Base-by-base conservation (phyloP, 1,139 yeast genomes). In the Kodamaea sp. region DNA sequence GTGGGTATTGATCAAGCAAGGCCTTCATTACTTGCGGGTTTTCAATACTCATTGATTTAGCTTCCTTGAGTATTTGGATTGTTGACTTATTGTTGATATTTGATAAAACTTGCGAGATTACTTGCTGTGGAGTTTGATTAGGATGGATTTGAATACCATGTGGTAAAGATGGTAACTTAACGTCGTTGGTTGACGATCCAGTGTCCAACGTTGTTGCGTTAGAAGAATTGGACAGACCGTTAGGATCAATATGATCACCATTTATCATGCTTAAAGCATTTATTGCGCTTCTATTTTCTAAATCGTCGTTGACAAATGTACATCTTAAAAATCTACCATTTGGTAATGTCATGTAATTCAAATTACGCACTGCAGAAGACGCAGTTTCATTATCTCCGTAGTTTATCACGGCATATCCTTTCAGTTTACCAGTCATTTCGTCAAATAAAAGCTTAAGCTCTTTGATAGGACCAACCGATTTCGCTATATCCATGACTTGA, bases 341-440 rank as follows among this genome's bases (percentile, higher is more conserved):
- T 1, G 96, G 96, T 35, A 90, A 76, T 25, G 78, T 73, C 63
- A 84, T 83, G 48, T 87, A 85, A 59, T 87, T 86, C 49, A 90
- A 67, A 62, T 90, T 92, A 43, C 97, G 70, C 12, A 89, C 95
- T 0, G 97, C 97, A 10, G 94, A 82, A 2, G 87, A 81, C 1
- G 97, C 96, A 0, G 96, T 85, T 50, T 86, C 96, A 35, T 60
- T 58, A 50, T 72, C 90, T 37, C 74, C 77, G 56, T 85, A 90
- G 50, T 85, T 90, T 15, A 90, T 83, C 52, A 84, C 86, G 3
- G 96, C 97, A 59, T 79, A 87, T 1, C 97, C 97, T 59, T 84
- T 88, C 11, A 96, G 86, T 55, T 83, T 84, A 2, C 97, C 97
- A 0, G 96, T 88, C 42, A 81, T 81, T 32, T 86, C 84, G 59